These are phyloP conservation scores for Neonectria punicea DNA, from an alignment of 2,329 filamentous ascomycete species.

Conservation along the genomic window DNA sequence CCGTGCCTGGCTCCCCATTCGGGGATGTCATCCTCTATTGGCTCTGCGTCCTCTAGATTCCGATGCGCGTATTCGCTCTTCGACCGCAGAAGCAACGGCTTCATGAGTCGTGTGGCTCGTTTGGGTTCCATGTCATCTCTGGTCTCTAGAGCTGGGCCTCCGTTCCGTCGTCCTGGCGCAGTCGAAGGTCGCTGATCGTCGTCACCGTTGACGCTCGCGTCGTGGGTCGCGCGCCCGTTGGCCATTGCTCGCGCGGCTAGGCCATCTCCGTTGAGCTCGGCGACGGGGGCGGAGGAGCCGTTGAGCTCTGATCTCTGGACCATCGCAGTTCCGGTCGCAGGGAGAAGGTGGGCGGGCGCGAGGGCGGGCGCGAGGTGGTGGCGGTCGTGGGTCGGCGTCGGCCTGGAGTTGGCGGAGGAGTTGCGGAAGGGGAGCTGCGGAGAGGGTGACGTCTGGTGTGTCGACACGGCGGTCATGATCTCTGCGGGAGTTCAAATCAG, in stretches of 20 bases:
- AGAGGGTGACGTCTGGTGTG: constrained; percentile 43
- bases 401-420: constrained; percentile 40
- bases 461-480: constrained; percentile 41
- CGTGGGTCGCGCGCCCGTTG: constrained; percentile 45
- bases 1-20: constrained; percentile 79
- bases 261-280: constrained; percentile 44
- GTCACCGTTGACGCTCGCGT: constrained; percentile 42
- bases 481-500: constrained; percentile 36
- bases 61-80: constrained; percentile 65
- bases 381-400: constrained; percentile 31
- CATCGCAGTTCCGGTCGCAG: constrained; percentile 42
- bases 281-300: constrained; percentile 43
- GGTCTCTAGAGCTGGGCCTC: constrained; percentile 37
- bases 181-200: constrained; percentile 57
- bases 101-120: constrained; percentile 52
- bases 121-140: constrained; percentile 50
- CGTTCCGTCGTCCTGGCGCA: constrained; percentile 57
- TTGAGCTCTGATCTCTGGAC: constrained; percentile 48
- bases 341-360: constrained; percentile 35
- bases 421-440: constrained; percentile 37
- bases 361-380: constrained; percentile 40
- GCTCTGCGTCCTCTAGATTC: constrained; percentile 53
- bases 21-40: constrained; percentile 57
- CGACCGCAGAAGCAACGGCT: constrained; percentile 65
- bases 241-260: constrained; percentile 43